Evolutionary conservation across 345 rosid species (phyloP), one percentile per base, ranked within the genome.

Genomic region (Toxicodendron radicans): DNA sequence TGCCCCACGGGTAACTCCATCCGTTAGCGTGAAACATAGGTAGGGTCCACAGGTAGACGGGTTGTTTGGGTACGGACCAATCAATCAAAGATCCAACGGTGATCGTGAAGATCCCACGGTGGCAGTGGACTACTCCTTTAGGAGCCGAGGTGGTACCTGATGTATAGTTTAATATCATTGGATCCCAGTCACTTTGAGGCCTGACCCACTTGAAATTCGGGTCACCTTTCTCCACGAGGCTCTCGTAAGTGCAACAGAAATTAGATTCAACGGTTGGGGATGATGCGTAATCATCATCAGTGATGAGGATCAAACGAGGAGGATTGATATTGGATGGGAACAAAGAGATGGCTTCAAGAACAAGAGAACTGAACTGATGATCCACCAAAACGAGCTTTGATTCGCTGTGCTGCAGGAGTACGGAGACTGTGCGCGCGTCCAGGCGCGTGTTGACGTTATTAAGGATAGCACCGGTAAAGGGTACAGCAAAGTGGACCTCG

Each of bases 1-100:
- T 81, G 13, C 86, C 94, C 97, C 97, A 94, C 10, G 85, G 78
- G 45, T 79, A 88, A 54, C 84, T 68, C 98, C 98, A 94, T 0
- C 98, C 98, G 63, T 94, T 94, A 12, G 90, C 88, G 60, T 93
- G 98, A 73, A 93, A 93, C 82, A 93, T 89, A 4, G 98, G 97
- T 35, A 93, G 88, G 10, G 94, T 90, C 98, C 98, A 94, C 0
- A 94, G 83, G 70, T 94, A 94, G 12, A 90, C 86, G 4, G 97
- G 92, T 71, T 78, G 87, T 62, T 87, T 79, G 16, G 87, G 90
- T 18, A 91, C 82, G 20, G 85, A 73, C 86, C 91, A 89, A 33
- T 88, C 87, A 48, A 89, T 75, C 43, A 87, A 72, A 5, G 92
- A 77, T 48, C 89, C 86, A 10, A 89, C 49, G 4, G 94, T 61